Evolutionary conservation across 1,139 yeast species (phyloP), one percentile per base, ranked within the genome.

Genomic region (Suhomyces terraborum): DNA sequence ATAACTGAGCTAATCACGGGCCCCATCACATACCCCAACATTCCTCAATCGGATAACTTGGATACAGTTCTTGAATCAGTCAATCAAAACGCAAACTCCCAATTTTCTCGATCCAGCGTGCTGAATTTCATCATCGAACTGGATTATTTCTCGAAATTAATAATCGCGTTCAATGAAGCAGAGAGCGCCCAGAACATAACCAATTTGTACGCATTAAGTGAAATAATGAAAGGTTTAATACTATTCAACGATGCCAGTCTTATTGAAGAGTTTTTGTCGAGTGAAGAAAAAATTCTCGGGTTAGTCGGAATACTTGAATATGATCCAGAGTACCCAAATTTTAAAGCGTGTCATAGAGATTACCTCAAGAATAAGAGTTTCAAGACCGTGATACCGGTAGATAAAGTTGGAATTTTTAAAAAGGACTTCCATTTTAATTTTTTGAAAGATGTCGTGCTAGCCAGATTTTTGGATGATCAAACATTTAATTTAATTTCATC

Each of bases 221-320:
- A 82, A 45, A 83, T 88, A 12, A 61, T 87, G 40, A 91, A 88
- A 61, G 74, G 84, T 0, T 58, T 84, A 30, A 70, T 89, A 18
- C 67, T 84, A 30, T 83, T 84, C 61, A 87, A 86, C 54, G 96
- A 91, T 51, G 69, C 80, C 10, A 59, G 73, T 9, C 69, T 93
- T 4, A 64, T 89, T 30, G 96, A 88, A 45, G 68, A 75, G 32
- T 73, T 91, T 40, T 66, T 88, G 2, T 75, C 77, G 2, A 49
- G 61, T 4, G 93, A 85, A 49, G 76, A 74, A 3, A 70, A 77
- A 41, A 73, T 88, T 25, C 55, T 75, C 52, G 86, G 87, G 0
- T 66, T 87, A 5, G 77, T 84, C 8, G 95, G 96, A 0, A 84
- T 88, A n/a, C 65, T 93, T 36, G 98, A 93, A 59, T 93, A 91